Evolutionary conservation across 345 rosid species (phyloP).

Genomic region (Murraya koenigii): DNA sequence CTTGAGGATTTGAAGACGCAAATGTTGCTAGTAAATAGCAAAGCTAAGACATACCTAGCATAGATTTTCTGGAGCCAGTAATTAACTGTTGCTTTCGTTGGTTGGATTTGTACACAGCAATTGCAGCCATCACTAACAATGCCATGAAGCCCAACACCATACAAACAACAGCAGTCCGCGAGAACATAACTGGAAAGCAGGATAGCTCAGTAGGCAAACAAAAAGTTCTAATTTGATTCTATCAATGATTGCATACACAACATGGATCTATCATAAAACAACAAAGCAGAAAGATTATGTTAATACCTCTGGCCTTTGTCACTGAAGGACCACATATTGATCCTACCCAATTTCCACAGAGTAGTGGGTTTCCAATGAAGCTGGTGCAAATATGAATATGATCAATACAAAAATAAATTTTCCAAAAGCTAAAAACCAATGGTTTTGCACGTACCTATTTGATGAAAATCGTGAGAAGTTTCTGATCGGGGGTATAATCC

Average conservation of each 20-base stretch:
- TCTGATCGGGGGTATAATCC: slow-evolving; percentile 53
- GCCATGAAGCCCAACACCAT: slow-evolving; percentile 52
- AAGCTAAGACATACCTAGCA: slow-evolving; percentile 35
- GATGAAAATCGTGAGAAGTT: slow-evolving; percentile 72
- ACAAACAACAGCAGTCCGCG: slow-evolving; percentile 64
- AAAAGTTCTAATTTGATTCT: background rate
- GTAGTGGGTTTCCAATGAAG: slow-evolving; percentile 71
- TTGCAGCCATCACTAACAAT: slow-evolving; percentile 43
- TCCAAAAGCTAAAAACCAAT: background rate
- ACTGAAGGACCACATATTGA: slow-evolving; percentile 59
- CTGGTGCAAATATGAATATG: slow-evolving; percentile 30
- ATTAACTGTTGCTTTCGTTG: slow-evolving; percentile 34
- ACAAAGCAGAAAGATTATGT: background rate
- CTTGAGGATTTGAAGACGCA: background rate
- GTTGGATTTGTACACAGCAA: slow-evolving; percentile 60
- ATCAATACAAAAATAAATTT: background rate
- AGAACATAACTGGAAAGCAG: slow-evolving; percentile 36
- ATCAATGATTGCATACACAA: background rate
- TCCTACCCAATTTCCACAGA: slow-evolving; percentile 85
- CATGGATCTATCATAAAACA: background rate
- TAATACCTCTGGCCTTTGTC: slow-evolving; percentile 56
- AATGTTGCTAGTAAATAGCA: background rate
- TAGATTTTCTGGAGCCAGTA: slow-evolving; percentile 26
- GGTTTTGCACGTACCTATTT: slow-evolving; percentile 44
- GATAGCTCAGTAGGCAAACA: background rate